phyloP scores from a whole-genome alignment of 1,284 basidiomycete genomes.

The Boletellus deceptivus region DNA sequence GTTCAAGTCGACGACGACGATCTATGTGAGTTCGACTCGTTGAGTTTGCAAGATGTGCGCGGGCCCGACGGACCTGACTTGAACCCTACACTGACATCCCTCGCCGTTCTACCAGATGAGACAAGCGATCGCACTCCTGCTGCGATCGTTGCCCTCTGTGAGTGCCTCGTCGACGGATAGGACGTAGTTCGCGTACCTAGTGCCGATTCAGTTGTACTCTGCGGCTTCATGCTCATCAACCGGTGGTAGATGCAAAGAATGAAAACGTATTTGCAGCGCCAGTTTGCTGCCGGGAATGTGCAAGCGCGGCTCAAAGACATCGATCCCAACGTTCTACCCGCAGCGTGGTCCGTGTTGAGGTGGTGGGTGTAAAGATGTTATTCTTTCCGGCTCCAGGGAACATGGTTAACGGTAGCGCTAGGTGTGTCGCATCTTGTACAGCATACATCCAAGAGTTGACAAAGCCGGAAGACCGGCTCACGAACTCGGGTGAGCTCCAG shows the following conservation, averaged over 20 bases:
- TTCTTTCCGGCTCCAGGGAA: too few relatives aligned
- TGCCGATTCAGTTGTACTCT: too few relatives aligned
- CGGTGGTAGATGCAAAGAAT: neutral
- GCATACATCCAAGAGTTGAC: conserved; percentile 63
- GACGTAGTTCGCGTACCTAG: too few relatives aligned
- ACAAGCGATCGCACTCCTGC: neutral
- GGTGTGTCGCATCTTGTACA: conserved; percentile 65
- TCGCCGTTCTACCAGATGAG: neutral
- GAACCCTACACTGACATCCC: neutral
- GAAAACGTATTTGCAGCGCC: neutral
- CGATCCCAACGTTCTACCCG: neutral
- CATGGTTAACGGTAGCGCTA: conserved; percentile 16
- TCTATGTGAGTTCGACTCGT: neutral
- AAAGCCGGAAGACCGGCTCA: conserved; percentile 45
- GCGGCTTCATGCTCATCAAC: too few relatives aligned
- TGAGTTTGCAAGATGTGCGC: neutral
- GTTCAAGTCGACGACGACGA: neutral
- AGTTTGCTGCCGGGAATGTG: neutral
- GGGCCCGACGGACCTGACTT: neutral
- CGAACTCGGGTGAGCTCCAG: conserved; percentile 44
- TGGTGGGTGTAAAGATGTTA: neutral
- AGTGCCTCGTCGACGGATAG: neutral
- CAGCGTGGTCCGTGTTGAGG: neutral
- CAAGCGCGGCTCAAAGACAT: neutral
- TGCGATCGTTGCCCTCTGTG: neutral